These are phyloP conservation scores for Podospora pseudoanserina DNA, from an alignment of 495 filamentous ascomycete species.

Conservation along the genomic window DNA sequence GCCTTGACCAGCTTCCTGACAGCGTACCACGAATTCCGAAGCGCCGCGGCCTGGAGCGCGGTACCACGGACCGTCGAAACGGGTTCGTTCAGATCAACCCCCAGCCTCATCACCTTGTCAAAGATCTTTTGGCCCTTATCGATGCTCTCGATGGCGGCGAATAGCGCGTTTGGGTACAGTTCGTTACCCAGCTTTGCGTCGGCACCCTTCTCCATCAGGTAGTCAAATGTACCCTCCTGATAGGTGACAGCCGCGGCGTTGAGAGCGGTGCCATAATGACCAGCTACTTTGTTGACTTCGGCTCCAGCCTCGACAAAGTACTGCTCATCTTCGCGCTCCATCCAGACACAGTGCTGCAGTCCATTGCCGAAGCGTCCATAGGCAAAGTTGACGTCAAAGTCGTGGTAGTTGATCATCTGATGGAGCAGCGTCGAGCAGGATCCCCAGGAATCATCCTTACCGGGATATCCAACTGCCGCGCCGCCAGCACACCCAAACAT, in stretches of 20 bases:
- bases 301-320: neutral
- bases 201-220: neutral
- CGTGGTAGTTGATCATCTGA: neutral
- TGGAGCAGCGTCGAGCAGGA: neutral
- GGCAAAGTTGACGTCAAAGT: neutral
- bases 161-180: neutral
- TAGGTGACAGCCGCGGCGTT: neutral
- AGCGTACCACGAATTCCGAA: neutral
- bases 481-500: neutral
- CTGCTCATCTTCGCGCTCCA: neutral
- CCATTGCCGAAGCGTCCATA: neutral
- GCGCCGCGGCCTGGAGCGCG: neutral
- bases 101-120: neutral
- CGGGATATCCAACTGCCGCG: neutral
- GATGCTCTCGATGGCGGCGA: neutral
- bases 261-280: neutral
- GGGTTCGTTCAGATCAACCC: neutral
- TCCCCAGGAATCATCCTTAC: neutral
- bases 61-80: neutral
- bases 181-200: neutral
- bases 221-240: neutral
- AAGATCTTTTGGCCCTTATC: neutral
- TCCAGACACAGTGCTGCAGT: neutral
- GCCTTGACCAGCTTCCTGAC: neutral
- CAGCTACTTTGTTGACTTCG: neutral